phyloP scores from a whole-genome alignment of 1,139 yeast genomes.

The Nakaseomyces kungkrabaensis region DNA sequence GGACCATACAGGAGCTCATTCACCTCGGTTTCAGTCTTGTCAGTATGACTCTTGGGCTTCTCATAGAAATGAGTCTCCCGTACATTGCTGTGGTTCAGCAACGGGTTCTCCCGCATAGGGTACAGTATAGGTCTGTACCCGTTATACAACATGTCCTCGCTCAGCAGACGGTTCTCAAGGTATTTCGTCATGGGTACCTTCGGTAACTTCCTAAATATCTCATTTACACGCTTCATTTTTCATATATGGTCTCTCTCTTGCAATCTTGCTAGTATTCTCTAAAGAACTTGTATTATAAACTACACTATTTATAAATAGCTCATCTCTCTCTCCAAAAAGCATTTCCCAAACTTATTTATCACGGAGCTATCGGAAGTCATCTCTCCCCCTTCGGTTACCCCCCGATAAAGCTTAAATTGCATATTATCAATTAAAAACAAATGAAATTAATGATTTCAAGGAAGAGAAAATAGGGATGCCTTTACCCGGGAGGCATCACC shows the following conservation, averaged over 20 bases:
- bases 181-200: constrained; percentile 27
- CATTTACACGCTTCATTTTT: constrained; percentile 1
- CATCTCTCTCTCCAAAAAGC: too few species aligned
- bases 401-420: too few species aligned
- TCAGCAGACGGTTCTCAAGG: constrained; percentile 20
- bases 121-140: constrained; percentile 28
- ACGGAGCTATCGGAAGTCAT: neutral
- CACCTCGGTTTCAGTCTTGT: neutral
- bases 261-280: too few species aligned
- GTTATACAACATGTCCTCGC: constrained; percentile 25
- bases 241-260: neutral
- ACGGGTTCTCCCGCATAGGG: constrained; percentile 27
- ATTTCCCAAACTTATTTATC: too few species aligned
- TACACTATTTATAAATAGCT: too few species aligned
- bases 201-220: constrained; percentile 19
- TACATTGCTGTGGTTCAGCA: constrained; percentile 10
- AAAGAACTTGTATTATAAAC: too few species aligned
- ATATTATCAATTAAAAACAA: too few species aligned
- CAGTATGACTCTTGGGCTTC: neutral
- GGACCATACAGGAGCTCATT: constrained; percentile 15
- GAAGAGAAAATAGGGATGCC: neutral
- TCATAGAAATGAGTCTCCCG: constrained; percentile 2
- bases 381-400: too few species aligned
- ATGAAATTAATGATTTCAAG: neutral
- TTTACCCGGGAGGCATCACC: neutral